phyloP scores from a whole-genome alignment of 129 eudicot genomes.

The Pseudognaphalium luteoalbum region DNA sequence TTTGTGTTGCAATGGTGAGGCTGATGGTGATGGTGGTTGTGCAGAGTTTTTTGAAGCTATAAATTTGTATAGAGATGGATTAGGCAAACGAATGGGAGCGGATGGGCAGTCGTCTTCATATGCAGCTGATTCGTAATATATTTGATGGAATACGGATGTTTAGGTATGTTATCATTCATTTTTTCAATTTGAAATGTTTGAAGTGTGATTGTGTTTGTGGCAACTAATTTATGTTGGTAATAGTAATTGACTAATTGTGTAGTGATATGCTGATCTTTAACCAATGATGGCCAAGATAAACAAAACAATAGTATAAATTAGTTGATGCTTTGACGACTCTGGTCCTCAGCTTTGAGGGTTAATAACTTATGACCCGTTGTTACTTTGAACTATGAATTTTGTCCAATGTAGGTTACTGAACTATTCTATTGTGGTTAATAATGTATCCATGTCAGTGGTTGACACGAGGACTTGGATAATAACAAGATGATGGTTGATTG shows the following conservation, averaged over 20 bases:
- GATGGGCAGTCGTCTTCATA: constrained; percentile 6
- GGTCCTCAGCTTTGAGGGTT: neutral
- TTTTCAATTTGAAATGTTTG: neutral
- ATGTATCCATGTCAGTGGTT: neutral
- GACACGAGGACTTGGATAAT: neutral
- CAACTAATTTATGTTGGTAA: constrained; percentile 6
- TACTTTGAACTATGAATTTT: neutral
- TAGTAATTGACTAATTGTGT: neutral
- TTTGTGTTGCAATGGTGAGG: neutral
- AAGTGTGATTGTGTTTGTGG: neutral
- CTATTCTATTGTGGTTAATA: neutral
- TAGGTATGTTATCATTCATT: neutral
- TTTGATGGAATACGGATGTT: neutral
- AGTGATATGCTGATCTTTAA: neutral
- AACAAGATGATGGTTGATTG: neutral
- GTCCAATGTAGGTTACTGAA: neutral
- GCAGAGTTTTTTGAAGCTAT: constrained; percentile 12
- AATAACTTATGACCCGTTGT: neutral
- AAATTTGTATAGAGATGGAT: constrained; percentile 9
- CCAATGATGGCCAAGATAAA: constrained; percentile 1
- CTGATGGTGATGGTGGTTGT: constrained; percentile 8
- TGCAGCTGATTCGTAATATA: neutral
- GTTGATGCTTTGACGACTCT: neutral
- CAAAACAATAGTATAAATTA: neutral
- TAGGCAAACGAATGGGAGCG: constrained; percentile 4